phyloP scores from a whole-genome alignment of 2,329 filamentous ascomycete species.

The Talaromyces sp. region DNA sequence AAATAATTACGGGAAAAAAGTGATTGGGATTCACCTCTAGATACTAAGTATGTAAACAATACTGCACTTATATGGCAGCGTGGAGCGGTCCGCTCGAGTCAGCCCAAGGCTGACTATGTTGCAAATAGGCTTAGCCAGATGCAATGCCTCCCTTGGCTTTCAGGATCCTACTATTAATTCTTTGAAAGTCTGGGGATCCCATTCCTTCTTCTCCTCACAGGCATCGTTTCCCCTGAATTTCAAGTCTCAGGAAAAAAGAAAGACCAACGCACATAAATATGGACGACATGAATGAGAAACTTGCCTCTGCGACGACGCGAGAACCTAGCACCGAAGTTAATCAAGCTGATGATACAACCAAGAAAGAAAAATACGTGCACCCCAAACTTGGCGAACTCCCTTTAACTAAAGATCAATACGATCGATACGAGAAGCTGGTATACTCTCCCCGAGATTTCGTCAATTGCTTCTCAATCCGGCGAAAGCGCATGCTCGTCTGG shows the following conservation, averaged over 20 bases:
- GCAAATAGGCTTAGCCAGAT: neutral
- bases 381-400: neutral
- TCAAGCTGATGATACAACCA: neutral
- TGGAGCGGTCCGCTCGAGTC: neutral
- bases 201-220: too few relatives aligned
- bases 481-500: neutral
- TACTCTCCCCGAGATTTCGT: neutral
- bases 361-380: constrained; percentile 1
- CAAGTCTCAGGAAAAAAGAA: too few relatives aligned
- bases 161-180: too few relatives aligned
- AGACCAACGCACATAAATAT: constrained; percentile 1
- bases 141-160: neutral
- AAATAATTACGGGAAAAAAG: neutral
- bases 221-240: too few relatives aligned
- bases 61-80: too few relatives aligned
- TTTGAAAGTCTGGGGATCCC: too few relatives aligned
- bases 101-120: neutral
- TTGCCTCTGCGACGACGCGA: neutral
- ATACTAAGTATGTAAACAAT: too few relatives aligned
- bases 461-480: neutral
- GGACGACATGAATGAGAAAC: neutral
- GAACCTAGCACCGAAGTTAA: neutral
- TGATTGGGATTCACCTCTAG: too few relatives aligned
- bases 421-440: neutral
- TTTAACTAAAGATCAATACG: constrained; percentile 2